phyloP scores from a whole-genome alignment of 441 rosid genomes.

The Rhodomyrtus psidioides region DNA sequence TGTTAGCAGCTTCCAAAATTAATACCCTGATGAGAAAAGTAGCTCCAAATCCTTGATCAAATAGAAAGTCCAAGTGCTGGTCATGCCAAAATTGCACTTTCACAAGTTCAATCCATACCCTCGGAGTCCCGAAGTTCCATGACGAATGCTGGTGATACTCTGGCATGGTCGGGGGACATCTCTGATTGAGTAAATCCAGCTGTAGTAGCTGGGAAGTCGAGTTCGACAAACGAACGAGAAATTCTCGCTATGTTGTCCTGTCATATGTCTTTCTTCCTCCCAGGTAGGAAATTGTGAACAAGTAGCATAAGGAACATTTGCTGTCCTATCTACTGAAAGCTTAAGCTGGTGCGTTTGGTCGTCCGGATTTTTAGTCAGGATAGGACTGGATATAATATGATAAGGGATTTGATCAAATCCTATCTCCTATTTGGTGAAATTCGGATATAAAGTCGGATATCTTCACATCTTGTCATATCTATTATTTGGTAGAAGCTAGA shows the following conservation, averaged over 20 bases:
- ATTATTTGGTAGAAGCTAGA: too few species aligned
- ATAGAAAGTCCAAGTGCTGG: not conserved
- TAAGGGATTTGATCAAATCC: too few species aligned
- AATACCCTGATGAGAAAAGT: not conserved
- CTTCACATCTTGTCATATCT: too few species aligned
- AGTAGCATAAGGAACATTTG: not conserved
- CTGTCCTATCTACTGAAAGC: not conserved
- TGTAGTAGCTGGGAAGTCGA: not conserved
- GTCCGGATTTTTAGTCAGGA: too few species aligned
- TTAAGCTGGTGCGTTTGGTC: too few species aligned
- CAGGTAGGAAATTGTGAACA: not conserved
- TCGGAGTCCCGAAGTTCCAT: not conserved
- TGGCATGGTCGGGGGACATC: not conserved
- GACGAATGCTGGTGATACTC: not conserved
- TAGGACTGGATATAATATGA: too few species aligned
- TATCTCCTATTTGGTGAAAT: too few species aligned
- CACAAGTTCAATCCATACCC: not conserved
- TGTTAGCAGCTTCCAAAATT: not conserved
- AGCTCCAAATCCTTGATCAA: not conserved
- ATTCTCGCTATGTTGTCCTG: not conserved
- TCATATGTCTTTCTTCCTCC: not conserved
- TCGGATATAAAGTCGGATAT: too few species aligned
- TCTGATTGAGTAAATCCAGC: not conserved
- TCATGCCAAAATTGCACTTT: not conserved
- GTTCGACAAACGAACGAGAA: not conserved